Percentiles rank a stretch among this genome's conserved stretches.
phyloP scores from a whole-genome alignment of 2,329 filamentous ascomycete species.

The Tolypocladium inflatum region DNA sequence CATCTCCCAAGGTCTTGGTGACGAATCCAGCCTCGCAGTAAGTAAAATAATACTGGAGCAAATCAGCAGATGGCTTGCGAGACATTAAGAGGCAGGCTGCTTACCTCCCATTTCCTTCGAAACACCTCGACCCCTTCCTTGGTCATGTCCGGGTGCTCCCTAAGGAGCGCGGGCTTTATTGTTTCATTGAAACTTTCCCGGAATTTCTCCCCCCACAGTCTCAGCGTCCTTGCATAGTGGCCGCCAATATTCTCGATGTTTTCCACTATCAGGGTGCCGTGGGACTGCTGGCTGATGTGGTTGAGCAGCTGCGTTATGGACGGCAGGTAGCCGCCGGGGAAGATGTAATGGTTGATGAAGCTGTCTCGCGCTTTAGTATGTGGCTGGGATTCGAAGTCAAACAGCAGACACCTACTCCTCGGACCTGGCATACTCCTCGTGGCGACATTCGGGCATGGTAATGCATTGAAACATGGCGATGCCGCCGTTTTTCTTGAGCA shows the following conservation, averaged over 20 bases:
- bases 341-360: conserved; percentile 71
- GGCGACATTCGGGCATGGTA: conserved; percentile 62
- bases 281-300: conserved; percentile 51
- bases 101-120: conserved; percentile 59
- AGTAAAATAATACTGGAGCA: conserved; percentile 56
- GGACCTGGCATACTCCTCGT: conserved; percentile 54
- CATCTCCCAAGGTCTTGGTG: conserved; percentile 63
- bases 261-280: conserved; percentile 55
- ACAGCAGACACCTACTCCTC: conserved; percentile 41
- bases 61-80: background rate
- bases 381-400: background rate
- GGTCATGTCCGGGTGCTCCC: conserved; percentile 48
- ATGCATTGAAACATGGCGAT: conserved; percentile 69
- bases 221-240: conserved; percentile 61
- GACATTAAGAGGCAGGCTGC: conserved; percentile 8
- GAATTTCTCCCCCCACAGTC: conserved; percentile 61
- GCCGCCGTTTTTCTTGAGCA: conserved; percentile 57
- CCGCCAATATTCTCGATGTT: conserved; percentile 63
- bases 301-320: conserved; percentile 45
- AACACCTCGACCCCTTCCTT: conserved; percentile 58
- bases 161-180: conserved; percentile 51
- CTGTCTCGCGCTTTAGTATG: conserved; percentile 13
- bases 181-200: conserved; percentile 48
- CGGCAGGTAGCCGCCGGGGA: conserved; percentile 65
- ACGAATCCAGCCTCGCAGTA: conserved; percentile 68